Conservation (phyloP, 2,329 filamentous ascomycete genomes). For the Aspergillus fischeri region DNA sequence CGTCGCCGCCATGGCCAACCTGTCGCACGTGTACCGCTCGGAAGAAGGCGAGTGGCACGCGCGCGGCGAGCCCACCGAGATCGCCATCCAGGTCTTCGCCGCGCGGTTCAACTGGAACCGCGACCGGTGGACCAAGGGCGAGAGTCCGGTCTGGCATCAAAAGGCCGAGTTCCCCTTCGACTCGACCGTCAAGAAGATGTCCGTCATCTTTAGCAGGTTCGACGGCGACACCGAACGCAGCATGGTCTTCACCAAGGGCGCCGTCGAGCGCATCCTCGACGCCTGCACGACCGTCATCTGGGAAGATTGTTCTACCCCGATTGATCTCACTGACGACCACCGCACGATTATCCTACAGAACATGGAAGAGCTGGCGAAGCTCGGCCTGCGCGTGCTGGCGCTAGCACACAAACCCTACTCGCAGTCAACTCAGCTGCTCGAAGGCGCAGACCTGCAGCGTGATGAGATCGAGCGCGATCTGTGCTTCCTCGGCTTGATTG, state of each 20-base stretch:
- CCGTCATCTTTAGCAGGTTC: conserved; percentile 55
- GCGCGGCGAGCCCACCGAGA: conserved; percentile 66
- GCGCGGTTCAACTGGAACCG: conserved; percentile 63
- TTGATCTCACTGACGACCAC: conserved; percentile 51
- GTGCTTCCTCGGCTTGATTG: conserved; percentile 73
- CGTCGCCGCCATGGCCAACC: conserved; percentile 61
- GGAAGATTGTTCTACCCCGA: conserved; percentile 28
- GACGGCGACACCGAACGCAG: conserved; percentile 18
- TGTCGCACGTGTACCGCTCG: conserved; percentile 58
- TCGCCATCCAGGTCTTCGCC: conserved; percentile 71
- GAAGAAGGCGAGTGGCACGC: conserved; percentile 56
- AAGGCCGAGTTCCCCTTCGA: conserved; percentile 70
- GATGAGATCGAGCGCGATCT: conserved; percentile 63
- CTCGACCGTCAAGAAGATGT: conserved; percentile 73
- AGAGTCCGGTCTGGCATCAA: conserved; percentile 52
- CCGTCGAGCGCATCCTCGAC: conserved; percentile 65
- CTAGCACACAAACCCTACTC: conserved; percentile 47
- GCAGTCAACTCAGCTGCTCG: neutral
- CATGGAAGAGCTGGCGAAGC: conserved; percentile 63
- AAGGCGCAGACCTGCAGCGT: conserved; percentile 41
- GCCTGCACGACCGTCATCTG: conserved; percentile 55
- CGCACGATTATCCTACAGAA: conserved; percentile 58
- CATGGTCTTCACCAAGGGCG: conserved; percentile 45
- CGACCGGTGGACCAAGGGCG: conserved; percentile 48
- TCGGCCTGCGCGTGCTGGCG: conserved; percentile 66